Evolutionary conservation across 2,329 filamentous ascomycete species (phyloP).

Genomic region (Tetracladium maxilliforme): DNA sequence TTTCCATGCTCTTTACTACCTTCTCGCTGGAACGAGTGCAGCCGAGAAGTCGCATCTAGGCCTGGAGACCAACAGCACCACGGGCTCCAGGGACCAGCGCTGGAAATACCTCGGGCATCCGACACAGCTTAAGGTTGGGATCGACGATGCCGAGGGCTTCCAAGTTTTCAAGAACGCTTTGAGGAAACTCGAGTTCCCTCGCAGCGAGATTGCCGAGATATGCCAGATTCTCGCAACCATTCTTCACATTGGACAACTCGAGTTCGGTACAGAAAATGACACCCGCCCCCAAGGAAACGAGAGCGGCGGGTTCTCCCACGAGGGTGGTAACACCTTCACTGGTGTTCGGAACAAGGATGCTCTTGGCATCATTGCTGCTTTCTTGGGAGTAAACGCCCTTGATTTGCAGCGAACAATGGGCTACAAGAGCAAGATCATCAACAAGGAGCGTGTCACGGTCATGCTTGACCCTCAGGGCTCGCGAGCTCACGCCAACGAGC

Average conservation of each 20-base stretch:
- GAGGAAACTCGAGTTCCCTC: conserved; percentile 84
- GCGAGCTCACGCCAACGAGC: conserved; percentile 81
- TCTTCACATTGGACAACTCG: conserved; percentile 92
- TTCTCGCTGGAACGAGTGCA: conserved; percentile 78
- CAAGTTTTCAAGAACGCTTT: conserved; percentile 95
- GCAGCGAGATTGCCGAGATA: conserved; percentile 88
- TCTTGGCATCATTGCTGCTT: conserved; percentile 76
- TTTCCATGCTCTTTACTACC: conserved; percentile 92
- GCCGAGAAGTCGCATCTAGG: conserved; percentile 82
- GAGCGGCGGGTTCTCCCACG: conserved; percentile 90
- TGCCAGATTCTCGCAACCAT: conserved; percentile 90
- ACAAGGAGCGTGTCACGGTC: conserved; percentile 92
- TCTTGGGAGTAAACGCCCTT: conserved; percentile 68
- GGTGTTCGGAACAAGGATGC: conserved; percentile 89
- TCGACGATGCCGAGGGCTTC: conserved; percentile 92
- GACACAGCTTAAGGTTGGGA: conserved; percentile 90
- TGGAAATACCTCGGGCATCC: conserved; percentile 96
- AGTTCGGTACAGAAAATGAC: conserved; percentile 71
- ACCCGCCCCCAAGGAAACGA: conserved; percentile 75
- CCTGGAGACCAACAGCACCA: conserved; percentile 18
- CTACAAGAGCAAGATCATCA: conserved; percentile 93
- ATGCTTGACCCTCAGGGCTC: conserved; percentile 92
- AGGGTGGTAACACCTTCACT: conserved; percentile 76
- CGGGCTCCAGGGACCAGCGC: conserved; percentile 51
- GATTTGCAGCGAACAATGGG: conserved; percentile 81